A percentile compares a stretch with the other conserved stretches of the same genome.
Evolutionary conservation across 176 grass and related monocot species (phyloP).

Genomic region (Bonia amplexicaulis): DNA sequence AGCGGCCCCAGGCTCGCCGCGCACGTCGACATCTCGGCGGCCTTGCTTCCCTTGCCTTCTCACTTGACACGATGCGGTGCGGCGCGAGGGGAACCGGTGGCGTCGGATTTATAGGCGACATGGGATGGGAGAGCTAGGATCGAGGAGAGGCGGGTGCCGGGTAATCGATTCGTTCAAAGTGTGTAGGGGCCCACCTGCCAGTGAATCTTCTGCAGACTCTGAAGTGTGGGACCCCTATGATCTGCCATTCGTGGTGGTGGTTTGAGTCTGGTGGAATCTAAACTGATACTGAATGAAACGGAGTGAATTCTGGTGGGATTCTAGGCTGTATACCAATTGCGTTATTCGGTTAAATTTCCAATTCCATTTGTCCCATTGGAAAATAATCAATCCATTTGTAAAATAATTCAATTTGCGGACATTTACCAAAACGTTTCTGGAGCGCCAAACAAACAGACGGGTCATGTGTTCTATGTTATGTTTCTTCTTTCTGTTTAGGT

Average conservation of each 20-base stretch:
- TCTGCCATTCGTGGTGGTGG: background rate
- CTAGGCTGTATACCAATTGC: background rate
- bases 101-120: constrained; percentile 38
- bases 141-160: background rate
- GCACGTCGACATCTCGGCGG: constrained; percentile 59
- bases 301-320: background rate
- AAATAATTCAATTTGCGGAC: background rate
- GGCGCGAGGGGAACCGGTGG: background rate
- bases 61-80: background rate
- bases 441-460: background rate
- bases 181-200: background rate
- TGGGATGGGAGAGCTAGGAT: background rate
- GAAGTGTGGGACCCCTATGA: background rate
- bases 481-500: background rate
- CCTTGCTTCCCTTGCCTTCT: background rate
- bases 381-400: background rate
- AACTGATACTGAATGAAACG: background rate
- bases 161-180: background rate
- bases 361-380: background rate
- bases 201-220: background rate
- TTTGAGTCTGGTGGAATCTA: background rate
- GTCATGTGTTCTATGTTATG: background rate
- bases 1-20: constrained; percentile 52
- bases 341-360: background rate
- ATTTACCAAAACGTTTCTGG: background rate